Conservation (phyloP, 2,329 filamentous ascomycete species). For the Fusarium luffae region DNA sequence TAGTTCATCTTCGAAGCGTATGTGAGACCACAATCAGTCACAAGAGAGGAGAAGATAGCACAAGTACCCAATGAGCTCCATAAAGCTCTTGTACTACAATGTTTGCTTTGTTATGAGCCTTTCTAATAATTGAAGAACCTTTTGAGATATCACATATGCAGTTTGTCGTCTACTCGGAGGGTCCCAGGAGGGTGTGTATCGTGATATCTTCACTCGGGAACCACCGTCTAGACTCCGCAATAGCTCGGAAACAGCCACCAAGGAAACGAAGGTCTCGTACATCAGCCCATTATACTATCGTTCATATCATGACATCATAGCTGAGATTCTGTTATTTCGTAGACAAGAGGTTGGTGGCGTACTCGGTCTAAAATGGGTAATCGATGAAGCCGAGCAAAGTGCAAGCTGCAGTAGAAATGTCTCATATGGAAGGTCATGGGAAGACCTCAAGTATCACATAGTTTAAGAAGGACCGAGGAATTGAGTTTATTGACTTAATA, state of each 20-base stretch:
- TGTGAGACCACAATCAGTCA: background rate
- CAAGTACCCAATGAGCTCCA: constrained; percentile 1
- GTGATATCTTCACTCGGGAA: background rate
- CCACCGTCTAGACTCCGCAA: background rate
- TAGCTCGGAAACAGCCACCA: background rate
- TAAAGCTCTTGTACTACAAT: background rate
- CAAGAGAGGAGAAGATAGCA: background rate
- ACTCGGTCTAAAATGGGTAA: background rate
- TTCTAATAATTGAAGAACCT: background rate
- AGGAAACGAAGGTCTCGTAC: fast-evolving
- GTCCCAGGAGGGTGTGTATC: constrained; percentile 3
- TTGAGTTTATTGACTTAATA: background rate
- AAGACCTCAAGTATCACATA: background rate
- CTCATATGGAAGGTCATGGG: background rate
- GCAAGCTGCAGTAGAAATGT: background rate
- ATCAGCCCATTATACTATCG: background rate
- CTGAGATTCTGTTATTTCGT: background rate
- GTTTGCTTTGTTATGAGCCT: background rate
- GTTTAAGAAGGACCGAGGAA: background rate
- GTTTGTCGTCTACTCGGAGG: background rate
- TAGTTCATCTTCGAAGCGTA: background rate
- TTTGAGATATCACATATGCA: constrained; percentile 5
- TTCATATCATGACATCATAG: background rate
- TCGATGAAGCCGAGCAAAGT: background rate
- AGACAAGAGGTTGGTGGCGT: constrained; percentile 16